phyloP scores from a whole-genome alignment of 805 yeast genomes.

The Candida vaughaniae region DNA sequence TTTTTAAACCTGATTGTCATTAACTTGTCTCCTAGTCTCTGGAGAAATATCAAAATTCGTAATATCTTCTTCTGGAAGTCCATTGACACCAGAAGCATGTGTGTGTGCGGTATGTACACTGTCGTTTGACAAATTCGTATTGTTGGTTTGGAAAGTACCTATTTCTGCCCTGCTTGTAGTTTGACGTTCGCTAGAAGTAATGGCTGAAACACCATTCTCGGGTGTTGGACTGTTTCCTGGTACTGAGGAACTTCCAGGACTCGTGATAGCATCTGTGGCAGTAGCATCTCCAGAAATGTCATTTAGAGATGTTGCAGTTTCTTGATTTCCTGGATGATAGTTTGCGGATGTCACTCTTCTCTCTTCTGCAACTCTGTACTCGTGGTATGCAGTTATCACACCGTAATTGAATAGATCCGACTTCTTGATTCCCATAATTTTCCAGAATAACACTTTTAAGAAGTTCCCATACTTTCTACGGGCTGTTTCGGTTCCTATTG shows the following conservation, averaged over 20 bases:
- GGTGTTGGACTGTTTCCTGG: neutral
- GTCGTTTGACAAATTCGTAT: too few species aligned
- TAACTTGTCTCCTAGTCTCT: constrained; percentile 2
- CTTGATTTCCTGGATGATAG: neutral
- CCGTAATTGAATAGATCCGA: constrained; percentile 53
- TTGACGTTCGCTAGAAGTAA: too few species aligned
- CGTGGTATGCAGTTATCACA: constrained; percentile 26
- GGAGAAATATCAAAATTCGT: constrained; percentile 4
- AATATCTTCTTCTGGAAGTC: constrained; percentile 1
- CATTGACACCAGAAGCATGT: neutral
- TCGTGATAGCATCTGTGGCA: neutral
- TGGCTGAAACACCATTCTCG: neutral
- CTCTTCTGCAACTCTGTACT: constrained; percentile 15
- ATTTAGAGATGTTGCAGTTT: too few species aligned
- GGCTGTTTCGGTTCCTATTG: constrained; percentile 41
- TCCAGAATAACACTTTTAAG: constrained; percentile 48
- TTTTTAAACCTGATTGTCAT: constrained; percentile 4
- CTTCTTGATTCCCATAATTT: constrained; percentile 52
- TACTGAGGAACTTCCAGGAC: neutral
- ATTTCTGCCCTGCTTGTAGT: too few species aligned
- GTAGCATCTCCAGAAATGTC: too few species aligned
- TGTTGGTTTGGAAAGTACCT: too few species aligned
- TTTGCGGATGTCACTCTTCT: constrained; percentile 2
- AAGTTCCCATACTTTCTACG: constrained; percentile 28
- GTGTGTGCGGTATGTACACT: constrained; percentile 11